Evolutionary conservation across 139 green algal species (phyloP).

Genomic region (Ostreobium quekettii): DNA sequence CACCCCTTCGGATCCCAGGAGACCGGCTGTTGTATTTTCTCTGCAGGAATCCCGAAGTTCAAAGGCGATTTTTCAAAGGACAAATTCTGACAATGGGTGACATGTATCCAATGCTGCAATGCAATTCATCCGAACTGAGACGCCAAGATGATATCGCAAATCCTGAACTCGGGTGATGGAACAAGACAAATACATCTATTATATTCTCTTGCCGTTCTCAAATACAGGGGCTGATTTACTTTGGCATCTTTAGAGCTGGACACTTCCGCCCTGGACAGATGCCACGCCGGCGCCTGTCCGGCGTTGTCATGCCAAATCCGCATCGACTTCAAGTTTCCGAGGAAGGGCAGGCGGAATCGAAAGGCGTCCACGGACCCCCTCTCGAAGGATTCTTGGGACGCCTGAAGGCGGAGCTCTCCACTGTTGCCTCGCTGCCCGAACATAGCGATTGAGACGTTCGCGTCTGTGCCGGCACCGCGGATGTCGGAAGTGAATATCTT

Average conservation of each 20-base stretch:
- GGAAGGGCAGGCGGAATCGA: conserved; percentile 18
- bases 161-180: no score
- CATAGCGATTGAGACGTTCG: conserved; percentile 41
- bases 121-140: no score
- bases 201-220: no score
- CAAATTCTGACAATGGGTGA: no score
- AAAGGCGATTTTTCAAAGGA: no score
- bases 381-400: conserved; percentile 36
- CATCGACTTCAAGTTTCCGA: conserved; percentile 29
- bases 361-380: conserved; percentile 34
- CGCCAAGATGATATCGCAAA: no score
- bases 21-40: no score
- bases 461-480: conserved; percentile 39
- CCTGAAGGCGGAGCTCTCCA: conserved; percentile 26
- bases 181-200: no score
- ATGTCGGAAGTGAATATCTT: conserved; percentile 34
- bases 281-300: conserved; percentile 37
- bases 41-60: no score
- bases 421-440: conserved; percentile 24
- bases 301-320: conserved; percentile 42
- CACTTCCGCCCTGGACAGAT: conserved; percentile 41
- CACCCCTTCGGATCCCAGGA: no score
- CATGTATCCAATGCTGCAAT: no score
- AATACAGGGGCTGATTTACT: not conserved
- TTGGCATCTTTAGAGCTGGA: not conserved